These are phyloP conservation scores for Lumnitzera littorea DNA, from an alignment of 345 rosid genomes.

Conservation along the genomic window DNA sequence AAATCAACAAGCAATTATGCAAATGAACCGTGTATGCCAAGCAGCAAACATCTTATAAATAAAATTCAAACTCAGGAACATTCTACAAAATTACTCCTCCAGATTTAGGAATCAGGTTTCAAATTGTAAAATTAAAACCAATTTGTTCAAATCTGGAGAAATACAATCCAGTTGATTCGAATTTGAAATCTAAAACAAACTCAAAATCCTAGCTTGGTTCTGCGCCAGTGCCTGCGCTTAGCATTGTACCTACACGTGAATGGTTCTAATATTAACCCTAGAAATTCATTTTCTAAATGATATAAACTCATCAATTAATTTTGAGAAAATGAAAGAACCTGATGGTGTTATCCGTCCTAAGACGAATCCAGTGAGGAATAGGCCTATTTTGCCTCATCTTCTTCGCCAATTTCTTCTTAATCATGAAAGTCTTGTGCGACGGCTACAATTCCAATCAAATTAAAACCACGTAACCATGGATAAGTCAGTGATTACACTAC, in stretches of 20 bases:
- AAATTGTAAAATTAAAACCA: too few relatives aligned
- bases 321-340: slow-evolving; percentile 16
- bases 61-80: too few relatives aligned
- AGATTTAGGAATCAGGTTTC: too few relatives aligned
- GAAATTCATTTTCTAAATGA: background rate
- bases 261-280: too few relatives aligned
- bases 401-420: slow-evolving; percentile 73
- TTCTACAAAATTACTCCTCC: too few relatives aligned
- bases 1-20: too few relatives aligned
- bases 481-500: too few relatives aligned
- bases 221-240: slow-evolving; percentile 68
- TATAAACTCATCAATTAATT: background rate
- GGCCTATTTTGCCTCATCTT: slow-evolving; percentile 82
- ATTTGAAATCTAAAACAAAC: background rate
- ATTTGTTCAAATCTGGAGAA: too few relatives aligned
- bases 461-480: too few relatives aligned
- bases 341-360: slow-evolving; percentile 64
- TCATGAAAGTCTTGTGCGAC: slow-evolving; percentile 84
- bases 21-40: too few relatives aligned
- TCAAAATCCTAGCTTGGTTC: slow-evolving; percentile 64
- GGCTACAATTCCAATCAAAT: slow-evolving; percentile 34
- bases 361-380: slow-evolving; percentile 66
- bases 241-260: slow-evolving; percentile 41
- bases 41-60: too few relatives aligned
- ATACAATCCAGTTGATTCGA: too few relatives aligned